Evolutionary conservation across 2,329 filamentous ascomycete species (phyloP).

Genomic region (Colletotrichum orbiculare): DNA sequence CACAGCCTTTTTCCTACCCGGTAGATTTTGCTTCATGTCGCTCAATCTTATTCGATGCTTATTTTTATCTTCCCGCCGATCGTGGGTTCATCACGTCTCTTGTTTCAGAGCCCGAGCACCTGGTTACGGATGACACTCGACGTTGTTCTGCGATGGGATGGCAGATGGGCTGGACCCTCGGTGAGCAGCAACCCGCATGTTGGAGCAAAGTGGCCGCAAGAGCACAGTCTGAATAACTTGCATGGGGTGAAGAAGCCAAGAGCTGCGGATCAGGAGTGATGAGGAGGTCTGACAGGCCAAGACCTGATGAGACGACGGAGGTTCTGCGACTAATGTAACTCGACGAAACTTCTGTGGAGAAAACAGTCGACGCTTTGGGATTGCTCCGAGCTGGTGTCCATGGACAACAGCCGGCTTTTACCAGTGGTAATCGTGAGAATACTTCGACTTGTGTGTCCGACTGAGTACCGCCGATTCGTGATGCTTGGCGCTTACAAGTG

Average conservation of each 20-base stretch:
- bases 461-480: not conserved
- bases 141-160: slow-evolving; percentile 6
- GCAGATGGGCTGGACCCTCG: not conserved
- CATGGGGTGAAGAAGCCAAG: not conserved
- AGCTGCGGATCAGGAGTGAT: not conserved
- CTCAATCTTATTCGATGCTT: slow-evolving; percentile 21
- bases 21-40: not conserved
- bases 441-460: not conserved
- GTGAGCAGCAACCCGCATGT: too few relatives aligned
- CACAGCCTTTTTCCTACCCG: not conserved
- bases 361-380: slow-evolving; percentile 13
- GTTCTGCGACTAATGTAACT: slow-evolving; percentile 33
- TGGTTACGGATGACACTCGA: slow-evolving; percentile 18
- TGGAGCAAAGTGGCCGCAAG: too few relatives aligned
- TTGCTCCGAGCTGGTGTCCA: not conserved
- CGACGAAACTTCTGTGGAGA: slow-evolving; percentile 30
- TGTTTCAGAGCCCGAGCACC: slow-evolving; percentile 6
- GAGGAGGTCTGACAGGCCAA: not conserved
- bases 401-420: too few relatives aligned
- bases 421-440: not conserved
- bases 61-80: too few relatives aligned
- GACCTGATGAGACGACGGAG: slow-evolving; percentile 18
- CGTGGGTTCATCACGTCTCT: slow-evolving; percentile 7
- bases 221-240: too few relatives aligned
- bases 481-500: slow-evolving; percentile 1